Evolutionary conservation across 208 protist genomes (phyloP), one percentile per base, ranked within the genome.

Genomic region (Trypanosoma cruzi): DNA sequence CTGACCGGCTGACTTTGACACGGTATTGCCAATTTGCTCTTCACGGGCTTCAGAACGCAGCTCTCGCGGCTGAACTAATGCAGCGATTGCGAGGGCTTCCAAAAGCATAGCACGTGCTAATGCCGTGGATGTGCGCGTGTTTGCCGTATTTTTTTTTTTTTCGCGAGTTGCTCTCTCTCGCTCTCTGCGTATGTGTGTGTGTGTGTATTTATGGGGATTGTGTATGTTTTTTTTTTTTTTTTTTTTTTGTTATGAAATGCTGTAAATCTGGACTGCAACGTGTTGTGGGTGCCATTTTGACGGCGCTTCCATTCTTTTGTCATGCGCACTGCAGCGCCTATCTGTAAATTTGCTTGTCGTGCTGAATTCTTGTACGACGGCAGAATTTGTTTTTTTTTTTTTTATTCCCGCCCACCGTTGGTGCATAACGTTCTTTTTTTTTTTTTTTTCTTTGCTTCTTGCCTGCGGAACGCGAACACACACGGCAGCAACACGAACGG

Each of bases 21-120:
- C 71, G 71, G 49, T 94, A 94, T 61, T 86, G 81, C 32, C 75
- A 80, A 56, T 94, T 94, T 66, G 85, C 85, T 20, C 71, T 88
- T 18, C 71, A 80, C 32, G 80, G 84, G 26, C 73, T 94, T 61
- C 77, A 84, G 26, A 78, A 94, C 46, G 67, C 75, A 16, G 55
- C 53, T 18, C 69, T 90, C 2, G 85, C 81, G 22, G 71, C 76
- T 0, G 34, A 78, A 7, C 52, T 94, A n/a, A 49, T 64, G 55
- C 71, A 53, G 32, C 71, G 44, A 11, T 34, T 75, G 42, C 61
- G 44, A 20, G 44, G 57, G 31, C 50, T 64, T 46, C 48, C 60
- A 53, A 73, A 57, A 53, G 49, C 55, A 44, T 65, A 73, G 34
- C 31, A 34, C 26, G 22, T 28, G 44, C 26, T 2, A 34, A 10